Evolutionary conservation across 768 basidiomycete species (phyloP), one percentile per base, ranked within the genome.

Genomic region (Leccinum boreale): DNA sequence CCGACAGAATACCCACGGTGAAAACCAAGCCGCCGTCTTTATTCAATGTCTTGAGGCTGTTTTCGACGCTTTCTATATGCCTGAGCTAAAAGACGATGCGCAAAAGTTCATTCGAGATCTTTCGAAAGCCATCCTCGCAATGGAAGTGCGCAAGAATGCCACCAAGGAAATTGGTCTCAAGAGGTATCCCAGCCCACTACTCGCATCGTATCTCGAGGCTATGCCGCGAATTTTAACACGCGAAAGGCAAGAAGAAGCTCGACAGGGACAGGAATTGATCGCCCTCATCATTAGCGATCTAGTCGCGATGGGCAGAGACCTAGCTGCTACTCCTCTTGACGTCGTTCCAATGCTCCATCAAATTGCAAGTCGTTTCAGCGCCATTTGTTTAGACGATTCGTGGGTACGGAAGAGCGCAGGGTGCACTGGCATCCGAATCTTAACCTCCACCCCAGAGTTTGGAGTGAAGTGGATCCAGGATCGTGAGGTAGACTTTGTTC

Each of bases 351-450:
- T 92, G 35, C 74, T 98, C 50, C 89, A 93, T 66, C 88, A 93
- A 62, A 79, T 98, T 46, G 86, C 90, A 5, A 84, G 84, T 59
- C 85, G 92, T 15, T 91, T 98, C 74, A 86, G 83, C 46, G 85
- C 89, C 3, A 78, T 97, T 24, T 97, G 95, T 67, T 82, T 94
- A 56, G 95, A 97, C 57, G 93, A 94, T 65, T 81, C 90, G 0
- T 97, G 95, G 95, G 81, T 80, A 3, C 81, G 85, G 55, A 97
- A 98, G 73, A 87, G 86, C 65, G 96, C 95, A 9, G 96, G 94
- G 12, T 94, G 91, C 64, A 79, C 76, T 49, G 96, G 94, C 3
- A 89, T 98, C 68, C 83, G 82, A 58, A 85, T 95, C 53, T 83
- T 99, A 75, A 84, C 88, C 0, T 74, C 77, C 53, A 85, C 87